Base-by-base conservation (phyloP, 257 asterid species). In the Eustoma russellianum region DNA sequence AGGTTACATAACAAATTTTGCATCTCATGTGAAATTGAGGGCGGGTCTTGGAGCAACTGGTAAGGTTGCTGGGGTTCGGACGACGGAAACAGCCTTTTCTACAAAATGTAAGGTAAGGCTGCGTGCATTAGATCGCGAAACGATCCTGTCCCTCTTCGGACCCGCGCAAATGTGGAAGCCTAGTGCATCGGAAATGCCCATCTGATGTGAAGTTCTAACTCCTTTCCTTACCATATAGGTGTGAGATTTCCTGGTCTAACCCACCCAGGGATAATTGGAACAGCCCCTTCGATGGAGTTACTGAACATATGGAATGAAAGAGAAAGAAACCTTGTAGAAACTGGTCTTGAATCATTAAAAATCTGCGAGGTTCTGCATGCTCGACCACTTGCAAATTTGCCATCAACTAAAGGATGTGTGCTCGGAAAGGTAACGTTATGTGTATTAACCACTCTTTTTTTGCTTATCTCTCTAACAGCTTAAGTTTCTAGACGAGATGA, bases 191-290 rank as follows among this genome's bases (percentile, higher is more conserved):
- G n/a, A n/a, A n/a, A n/a, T n/a, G n/a, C n/a, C n/a, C n/a, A n/a
- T n/a, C 40, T n/a, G 50, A 3, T 17, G 28, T 17, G 47, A 55
- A 47, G 33, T 53, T 28, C 9, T 53, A 28, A 53, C n/a, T 46
- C 5, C 13, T 46, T 52, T 52, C 14, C 16, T 45, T 13, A 40
- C 49, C 35, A 14, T 18, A 44, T 46, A 88, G 98, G 97, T 7
- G 95, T 92, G 13, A 65, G 94, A 62, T 92, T 92, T 71, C 98
- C 97, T 18, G 97, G 98, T 33, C 59, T 92, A 65, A 79, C 87
- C 14, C 97, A 88, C 69, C 98, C 97, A 13, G 97, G 98, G 44
- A 76, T 92, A 63, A 70, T 92, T 48, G 98, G 98, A 65, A 88
- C 98, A 14, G 93, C 97, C 1, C 98, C 98, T 59, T 92, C 95